Evolutionary conservation across 805 yeast genomes (phyloP).

Genomic region (Yamadazyma olivae): DNA sequence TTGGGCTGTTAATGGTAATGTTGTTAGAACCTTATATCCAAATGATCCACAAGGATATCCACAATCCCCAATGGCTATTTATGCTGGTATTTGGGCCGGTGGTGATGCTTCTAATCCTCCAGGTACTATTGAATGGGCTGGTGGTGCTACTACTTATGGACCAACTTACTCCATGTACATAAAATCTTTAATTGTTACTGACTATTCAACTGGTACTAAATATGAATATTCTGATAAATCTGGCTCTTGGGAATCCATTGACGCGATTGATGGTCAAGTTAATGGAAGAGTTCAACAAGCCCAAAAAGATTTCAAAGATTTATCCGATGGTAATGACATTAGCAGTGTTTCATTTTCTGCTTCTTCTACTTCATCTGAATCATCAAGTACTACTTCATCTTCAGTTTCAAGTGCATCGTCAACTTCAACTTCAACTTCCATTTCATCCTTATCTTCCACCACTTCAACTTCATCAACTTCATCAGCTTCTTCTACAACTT

Average conservation of each 20-base stretch:
- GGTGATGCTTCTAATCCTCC: constrained; percentile 63
- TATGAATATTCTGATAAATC: constrained; percentile 53
- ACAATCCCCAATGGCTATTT: constrained; percentile 81
- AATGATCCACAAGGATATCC: constrained; percentile 70
- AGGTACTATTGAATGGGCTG: constrained; percentile 83
- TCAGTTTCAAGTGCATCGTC: neutral
- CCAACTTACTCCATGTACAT: constrained; percentile 72
- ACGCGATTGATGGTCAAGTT: constrained; percentile 55
- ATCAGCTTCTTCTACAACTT: constrained; percentile 2
- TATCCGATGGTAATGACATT: constrained; percentile 30
- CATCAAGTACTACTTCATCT: constrained; percentile 1
- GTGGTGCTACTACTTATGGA: constrained; percentile 65
- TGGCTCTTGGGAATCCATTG: constrained; percentile 61
- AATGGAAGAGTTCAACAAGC: constrained; percentile 56
- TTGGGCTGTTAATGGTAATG: constrained; percentile 72
- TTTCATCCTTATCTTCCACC: neutral
- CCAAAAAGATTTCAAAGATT: constrained; percentile 24
- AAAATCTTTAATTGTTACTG: constrained; percentile 57
- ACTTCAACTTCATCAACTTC: constrained; percentile 1
- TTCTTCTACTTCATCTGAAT: neutral
- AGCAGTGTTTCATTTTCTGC: constrained; percentile 1
- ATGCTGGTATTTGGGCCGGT: constrained; percentile 78
- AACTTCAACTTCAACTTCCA: neutral
- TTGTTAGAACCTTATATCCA: constrained; percentile 61
- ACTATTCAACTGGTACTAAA: constrained; percentile 62